A percentile compares a stretch with the other conserved stretches of the same genome.
Evolutionary conservation across 495 filamentous ascomycete genomes (phyloP).

Genomic region (Xylaria longipes): DNA sequence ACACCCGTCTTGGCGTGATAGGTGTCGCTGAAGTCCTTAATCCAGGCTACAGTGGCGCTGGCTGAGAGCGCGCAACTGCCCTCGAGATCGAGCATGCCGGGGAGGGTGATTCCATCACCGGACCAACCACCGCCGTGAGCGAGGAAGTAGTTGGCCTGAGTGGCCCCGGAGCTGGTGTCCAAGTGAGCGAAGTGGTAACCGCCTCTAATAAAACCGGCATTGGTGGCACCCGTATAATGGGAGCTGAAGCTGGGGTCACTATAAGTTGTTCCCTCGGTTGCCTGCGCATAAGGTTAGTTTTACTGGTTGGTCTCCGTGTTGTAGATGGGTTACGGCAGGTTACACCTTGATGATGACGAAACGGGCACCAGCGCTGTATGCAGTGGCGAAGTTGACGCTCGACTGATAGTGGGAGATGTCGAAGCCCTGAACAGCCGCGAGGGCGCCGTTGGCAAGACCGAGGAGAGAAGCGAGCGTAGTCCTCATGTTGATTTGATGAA

Average conservation of each 20-base stretch:
- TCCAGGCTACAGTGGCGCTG: slow-evolving; percentile 65
- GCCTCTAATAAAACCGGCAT: slow-evolving; percentile 64
- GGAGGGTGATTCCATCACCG: slow-evolving; percentile 65
- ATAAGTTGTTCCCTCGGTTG: slow-evolving; percentile 66
- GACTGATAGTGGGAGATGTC: slow-evolving; percentile 69
- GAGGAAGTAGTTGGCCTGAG: slow-evolving; percentile 66
- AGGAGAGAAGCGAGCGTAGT: slow-evolving; percentile 21
- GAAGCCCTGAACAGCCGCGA: slow-evolving; percentile 64
- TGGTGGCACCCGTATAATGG: slow-evolving; percentile 62
- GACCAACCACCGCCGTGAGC: slow-evolving; percentile 69
- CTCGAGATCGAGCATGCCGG: slow-evolving; percentile 73
- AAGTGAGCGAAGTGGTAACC: slow-evolving; percentile 71
- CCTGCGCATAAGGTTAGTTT: slow-evolving; percentile 43
- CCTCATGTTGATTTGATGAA: slow-evolving; percentile 26
- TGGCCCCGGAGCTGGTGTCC: slow-evolving; percentile 52
- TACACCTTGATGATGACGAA: slow-evolving; percentile 73
- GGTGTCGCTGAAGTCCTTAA: slow-evolving; percentile 63
- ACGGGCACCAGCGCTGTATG: slow-evolving; percentile 63
- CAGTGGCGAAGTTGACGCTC: slow-evolving; percentile 61
- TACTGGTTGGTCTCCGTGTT: not conserved
- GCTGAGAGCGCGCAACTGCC: slow-evolving; percentile 59
- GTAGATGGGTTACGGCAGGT: not conserved
- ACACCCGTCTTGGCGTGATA: slow-evolving; percentile 59
- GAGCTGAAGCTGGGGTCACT: slow-evolving; percentile 58
- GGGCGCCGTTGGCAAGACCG: slow-evolving; percentile 38